A percentile compares a stretch with the other conserved stretches of the same genome.
Evolutionary conservation across 768 basidiomycete genomes (phyloP).

Genomic region (Rickenella mellea): DNA sequence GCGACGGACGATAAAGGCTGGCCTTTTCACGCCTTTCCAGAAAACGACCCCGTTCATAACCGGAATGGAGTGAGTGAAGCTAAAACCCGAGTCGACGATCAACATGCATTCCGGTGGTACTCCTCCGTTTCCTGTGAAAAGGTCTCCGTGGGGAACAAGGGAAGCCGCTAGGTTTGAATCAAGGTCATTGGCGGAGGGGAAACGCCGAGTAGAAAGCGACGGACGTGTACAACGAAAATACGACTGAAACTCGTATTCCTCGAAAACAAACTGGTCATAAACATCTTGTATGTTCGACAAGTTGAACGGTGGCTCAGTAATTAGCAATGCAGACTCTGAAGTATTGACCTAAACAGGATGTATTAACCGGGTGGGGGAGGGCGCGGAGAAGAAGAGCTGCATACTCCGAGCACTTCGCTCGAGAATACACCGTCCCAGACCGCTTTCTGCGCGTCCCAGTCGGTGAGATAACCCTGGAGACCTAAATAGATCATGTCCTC

Average conservation of each 20-base stretch:
- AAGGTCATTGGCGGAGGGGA: neutral
- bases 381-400: constrained; percentile 10
- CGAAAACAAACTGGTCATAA: constrained; percentile 93
- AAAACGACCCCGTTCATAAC: constrained; percentile 65
- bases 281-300: constrained; percentile 84
- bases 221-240: constrained; percentile 76
- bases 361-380: constrained; percentile 7
- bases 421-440: constrained; percentile 91
- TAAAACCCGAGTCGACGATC: constrained; percentile 87
- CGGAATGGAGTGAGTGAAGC: constrained; percentile 88
- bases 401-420: constrained; percentile 55
- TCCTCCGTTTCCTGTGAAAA: constrained; percentile 45
- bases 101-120: constrained; percentile 70
- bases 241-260: constrained; percentile 89
- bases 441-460: constrained; percentile 93
- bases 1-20: constrained; percentile 6
- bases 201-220: neutral
- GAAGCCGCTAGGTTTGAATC: constrained; percentile 52
- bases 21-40: constrained; percentile 82
- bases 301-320: constrained; percentile 95
- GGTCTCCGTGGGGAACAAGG: constrained; percentile 59
- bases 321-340: constrained; percentile 59
- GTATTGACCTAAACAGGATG: constrained; percentile 52
- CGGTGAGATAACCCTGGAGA: constrained; percentile 77
- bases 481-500: constrained; percentile 12